These are phyloP conservation scores for Flagelloscypha sp. DNA, from an alignment of 768 basidiomycete species.

Conservation along the genomic window DNA sequence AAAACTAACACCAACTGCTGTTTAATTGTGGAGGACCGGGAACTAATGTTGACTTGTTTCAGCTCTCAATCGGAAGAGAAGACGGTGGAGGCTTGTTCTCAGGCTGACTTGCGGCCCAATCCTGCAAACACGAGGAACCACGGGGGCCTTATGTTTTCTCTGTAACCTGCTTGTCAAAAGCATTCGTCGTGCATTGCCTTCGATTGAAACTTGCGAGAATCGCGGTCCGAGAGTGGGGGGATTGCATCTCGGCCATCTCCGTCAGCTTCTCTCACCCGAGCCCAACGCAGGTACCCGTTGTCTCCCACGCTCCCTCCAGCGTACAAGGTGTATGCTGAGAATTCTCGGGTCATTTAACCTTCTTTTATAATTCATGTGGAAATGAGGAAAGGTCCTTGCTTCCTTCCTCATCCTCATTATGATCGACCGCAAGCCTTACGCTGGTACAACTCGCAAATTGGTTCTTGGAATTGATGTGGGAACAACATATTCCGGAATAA, in stretches of 20 bases:
- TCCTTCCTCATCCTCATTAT: conserved; percentile 12
- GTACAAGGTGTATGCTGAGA: neutral
- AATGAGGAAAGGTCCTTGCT: neutral
- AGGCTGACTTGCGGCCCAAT: too few relatives aligned
- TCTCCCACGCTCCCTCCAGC: neutral
- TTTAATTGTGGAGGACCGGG: too few relatives aligned
- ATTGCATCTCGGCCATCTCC: conserved; percentile 7
- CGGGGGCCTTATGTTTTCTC: too few relatives aligned
- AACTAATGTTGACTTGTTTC: too few relatives aligned
- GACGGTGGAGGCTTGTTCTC: too few relatives aligned
- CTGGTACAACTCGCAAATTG: conserved; percentile 29
- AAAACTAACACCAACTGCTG: too few relatives aligned
- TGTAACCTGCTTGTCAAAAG: too few relatives aligned
- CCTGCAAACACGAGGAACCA: too few relatives aligned
- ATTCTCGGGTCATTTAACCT: neutral
- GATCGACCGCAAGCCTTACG: conserved; percentile 28
- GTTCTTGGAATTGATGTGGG: conserved; percentile 38
- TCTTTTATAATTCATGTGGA: neutral
- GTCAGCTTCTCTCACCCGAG: conserved; percentile 2
- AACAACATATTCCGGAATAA: conserved; percentile 34
- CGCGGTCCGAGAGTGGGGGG: too few relatives aligned
- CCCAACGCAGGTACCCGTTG: neutral
- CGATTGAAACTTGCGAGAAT: too few relatives aligned
- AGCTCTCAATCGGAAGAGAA: too few relatives aligned
- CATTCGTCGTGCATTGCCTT: too few relatives aligned